Percentiles rank a stretch among this genome's conserved stretches.
Evolutionary conservation across 371 early-diverging fungal genomes (phyloP).

Genomic region (Capniomyces stellatus): DNA sequence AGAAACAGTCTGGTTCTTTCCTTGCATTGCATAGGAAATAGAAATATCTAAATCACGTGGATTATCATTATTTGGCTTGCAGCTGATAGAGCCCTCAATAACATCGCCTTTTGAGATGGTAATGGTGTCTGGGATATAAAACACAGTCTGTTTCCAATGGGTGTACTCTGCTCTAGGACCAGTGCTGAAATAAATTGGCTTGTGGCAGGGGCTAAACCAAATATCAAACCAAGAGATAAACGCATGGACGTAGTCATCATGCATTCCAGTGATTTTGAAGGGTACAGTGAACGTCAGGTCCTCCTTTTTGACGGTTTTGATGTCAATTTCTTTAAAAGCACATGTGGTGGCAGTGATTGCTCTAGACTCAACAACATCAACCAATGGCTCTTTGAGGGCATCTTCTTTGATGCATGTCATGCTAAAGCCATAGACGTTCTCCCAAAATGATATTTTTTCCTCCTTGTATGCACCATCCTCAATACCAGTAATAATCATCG

Average conservation of each 20-base stretch:
- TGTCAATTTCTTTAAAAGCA: slow-evolving; percentile 42
- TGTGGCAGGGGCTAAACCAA: slow-evolving; percentile 67
- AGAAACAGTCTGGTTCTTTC: slow-evolving; percentile 35
- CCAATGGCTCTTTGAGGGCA: slow-evolving; percentile 79
- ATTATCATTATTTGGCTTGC: slow-evolving; percentile 72
- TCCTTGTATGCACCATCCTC: slow-evolving; percentile 89
- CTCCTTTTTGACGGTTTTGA: slow-evolving; percentile 55
- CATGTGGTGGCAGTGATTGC: slow-evolving; percentile 51
- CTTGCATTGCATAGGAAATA: slow-evolving; percentile 54
- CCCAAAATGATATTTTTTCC: slow-evolving; percentile 84
- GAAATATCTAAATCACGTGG: slow-evolving; percentile 86
- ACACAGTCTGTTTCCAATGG: slow-evolving; percentile 97
- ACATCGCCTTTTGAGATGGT: slow-evolving; percentile 52
- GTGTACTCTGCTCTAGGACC: slow-evolving; percentile 76
- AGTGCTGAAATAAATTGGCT: slow-evolving; percentile 78
- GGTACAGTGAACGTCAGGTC: slow-evolving; percentile 63
- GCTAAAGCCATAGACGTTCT: slow-evolving; percentile 83
- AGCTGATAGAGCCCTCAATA: slow-evolving; percentile 59
- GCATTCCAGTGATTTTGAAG: slow-evolving; percentile 53
- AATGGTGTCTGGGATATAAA: slow-evolving; percentile 60
- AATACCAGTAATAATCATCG: slow-evolving; percentile 78
- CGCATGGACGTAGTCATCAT: slow-evolving; percentile 75
- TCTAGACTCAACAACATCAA: slow-evolving; percentile 74
- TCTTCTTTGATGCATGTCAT: slow-evolving; percentile 75
- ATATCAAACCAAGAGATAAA: slow-evolving; percentile 91